Evolutionary conservation across 208 protist species (phyloP).

Genomic region (Trypanosoma rangeli): DNA sequence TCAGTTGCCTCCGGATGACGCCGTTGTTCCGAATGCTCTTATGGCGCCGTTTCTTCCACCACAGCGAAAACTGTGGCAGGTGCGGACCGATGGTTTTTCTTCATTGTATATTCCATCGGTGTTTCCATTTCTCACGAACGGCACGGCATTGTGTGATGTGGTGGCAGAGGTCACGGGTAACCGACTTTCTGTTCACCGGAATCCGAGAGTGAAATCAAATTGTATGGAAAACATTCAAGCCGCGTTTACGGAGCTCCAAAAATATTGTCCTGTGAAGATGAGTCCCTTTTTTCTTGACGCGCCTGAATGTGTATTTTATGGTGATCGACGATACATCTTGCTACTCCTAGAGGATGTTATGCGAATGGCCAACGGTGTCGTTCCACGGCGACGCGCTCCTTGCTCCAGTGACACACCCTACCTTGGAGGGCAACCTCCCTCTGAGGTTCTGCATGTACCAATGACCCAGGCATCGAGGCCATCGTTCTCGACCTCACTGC

Average conservation of each 20-base stretch:
- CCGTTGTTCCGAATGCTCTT: constrained; percentile 46
- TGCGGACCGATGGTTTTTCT: constrained; percentile 14
- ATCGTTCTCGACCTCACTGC: neutral
- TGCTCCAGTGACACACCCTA: constrained; percentile 3
- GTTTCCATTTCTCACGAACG: constrained; percentile 81
- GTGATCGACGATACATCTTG: constrained; percentile 47
- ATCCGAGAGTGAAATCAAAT: constrained; percentile 47
- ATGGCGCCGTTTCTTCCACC: constrained; percentile 55
- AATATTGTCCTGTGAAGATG: constrained; percentile 23
- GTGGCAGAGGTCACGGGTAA: constrained; percentile 29
- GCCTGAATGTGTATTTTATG: constrained; percentile 36
- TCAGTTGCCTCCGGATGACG: constrained; percentile 60
- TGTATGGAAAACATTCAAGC: constrained; percentile 57
- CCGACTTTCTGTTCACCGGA: constrained; percentile 32
- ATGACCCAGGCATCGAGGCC: neutral
- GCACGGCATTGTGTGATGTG: constrained; percentile 51
- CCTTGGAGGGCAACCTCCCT: neutral
- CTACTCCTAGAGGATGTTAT: constrained; percentile 40
- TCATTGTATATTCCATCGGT: constrained; percentile 67
- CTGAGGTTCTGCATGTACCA: neutral
- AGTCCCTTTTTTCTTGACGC: constrained; percentile 30
- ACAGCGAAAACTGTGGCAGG: constrained; percentile 17
- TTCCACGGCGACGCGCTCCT: constrained; percentile 18
- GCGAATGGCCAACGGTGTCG: constrained; percentile 16
- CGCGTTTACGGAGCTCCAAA: constrained; percentile 38